phyloP scores from a whole-genome alignment of 768 basidiomycete genomes.

The Cystobasidium tubakii region DNA sequence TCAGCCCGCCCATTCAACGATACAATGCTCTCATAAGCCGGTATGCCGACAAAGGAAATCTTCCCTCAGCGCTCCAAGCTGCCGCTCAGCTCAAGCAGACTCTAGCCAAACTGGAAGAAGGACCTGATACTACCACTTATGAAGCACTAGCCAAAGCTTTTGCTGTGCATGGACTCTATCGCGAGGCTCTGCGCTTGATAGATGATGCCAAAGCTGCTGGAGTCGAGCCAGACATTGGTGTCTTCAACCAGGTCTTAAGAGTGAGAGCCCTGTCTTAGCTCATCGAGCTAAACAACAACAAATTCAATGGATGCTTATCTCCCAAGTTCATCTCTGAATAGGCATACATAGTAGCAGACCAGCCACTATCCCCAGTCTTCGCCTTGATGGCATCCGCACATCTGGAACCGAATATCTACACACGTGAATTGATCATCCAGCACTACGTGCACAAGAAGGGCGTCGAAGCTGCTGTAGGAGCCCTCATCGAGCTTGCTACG shows the following conservation, averaged over 20 bases:
- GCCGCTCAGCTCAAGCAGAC: constrained; percentile 17
- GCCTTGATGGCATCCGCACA: not conserved
- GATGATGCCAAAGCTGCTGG: constrained; percentile 33
- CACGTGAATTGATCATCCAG: constrained; percentile 17
- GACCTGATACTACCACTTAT: constrained; percentile 3
- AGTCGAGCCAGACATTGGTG: constrained; percentile 11
- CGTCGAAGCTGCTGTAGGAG: constrained; percentile 17
- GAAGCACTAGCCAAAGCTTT: constrained; percentile 29
- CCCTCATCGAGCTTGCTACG: not conserved
- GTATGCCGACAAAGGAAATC: constrained; percentile 14
- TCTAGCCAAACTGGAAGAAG: not conserved
- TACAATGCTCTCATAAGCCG: constrained; percentile 21
- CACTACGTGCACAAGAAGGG: not conserved
- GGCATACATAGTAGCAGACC: constrained; percentile 22
- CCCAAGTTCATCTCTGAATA: not conserved
- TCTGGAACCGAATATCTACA: constrained; percentile 5
- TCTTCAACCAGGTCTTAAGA: constrained; percentile 27
- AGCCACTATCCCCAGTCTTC: not conserved
- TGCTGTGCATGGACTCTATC: constrained; percentile 16
- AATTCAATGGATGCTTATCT: too few relatives aligned
- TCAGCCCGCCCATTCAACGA: not conserved
- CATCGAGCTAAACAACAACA: not conserved
- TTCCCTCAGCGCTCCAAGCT: not conserved
- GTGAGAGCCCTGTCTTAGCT: not conserved
- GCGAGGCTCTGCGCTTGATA: constrained; percentile 17